Evolutionary conservation across 805 yeast genomes (phyloP), one percentile per base, ranked within the genome.

Genomic region (Hanseniaspora jakobsenii): DNA sequence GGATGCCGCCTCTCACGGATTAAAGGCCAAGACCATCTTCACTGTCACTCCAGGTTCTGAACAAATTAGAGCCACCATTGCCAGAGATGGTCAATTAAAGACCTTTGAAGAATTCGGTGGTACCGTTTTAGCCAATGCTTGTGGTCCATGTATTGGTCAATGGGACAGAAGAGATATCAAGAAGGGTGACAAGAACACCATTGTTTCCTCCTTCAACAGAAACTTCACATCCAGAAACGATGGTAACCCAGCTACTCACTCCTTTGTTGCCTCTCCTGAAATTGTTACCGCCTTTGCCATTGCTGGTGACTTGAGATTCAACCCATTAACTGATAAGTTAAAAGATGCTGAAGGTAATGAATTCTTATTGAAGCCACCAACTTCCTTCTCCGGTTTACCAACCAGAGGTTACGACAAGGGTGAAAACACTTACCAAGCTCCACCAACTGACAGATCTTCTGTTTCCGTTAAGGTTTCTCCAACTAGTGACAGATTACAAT

Each of bases 81-180:
- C 81, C 63, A 81, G 95, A 66, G 97, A 89, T 65, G 96, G 97
- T 51, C 80, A 82, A 65, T 76, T 89, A 55, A 71, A 80, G 55
- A 81, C 91, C 54, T 86, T 89, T 66, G 77, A 79, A 61, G 85
- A 84, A 59, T 82, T 81, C 57, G 96, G 96, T 55, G 97, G 94
- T 63, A 73, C 80, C 50, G 96, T 89, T 46, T 71, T 89, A 61
- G 96, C 97, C 50, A 89, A 89, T 63, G 97, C 97, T 48, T 89
- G 97, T 73, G 97, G 97, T 60, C 97, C 97, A 62, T 87, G 97
- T 75, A 87, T 87, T 62, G 97, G 97, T 60, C 96, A 89, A 73
- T 89, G 97, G 97, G 95, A 87, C 66, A 81, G 97, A 69, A 81
- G 73, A 59, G 87, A 83, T 64, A 77, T 84, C 65, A 78, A 83